These are phyloP conservation scores for Paradendryphiella salina DNA, from an alignment of 2,329 filamentous ascomycete species.

Conservation along the genomic window DNA sequence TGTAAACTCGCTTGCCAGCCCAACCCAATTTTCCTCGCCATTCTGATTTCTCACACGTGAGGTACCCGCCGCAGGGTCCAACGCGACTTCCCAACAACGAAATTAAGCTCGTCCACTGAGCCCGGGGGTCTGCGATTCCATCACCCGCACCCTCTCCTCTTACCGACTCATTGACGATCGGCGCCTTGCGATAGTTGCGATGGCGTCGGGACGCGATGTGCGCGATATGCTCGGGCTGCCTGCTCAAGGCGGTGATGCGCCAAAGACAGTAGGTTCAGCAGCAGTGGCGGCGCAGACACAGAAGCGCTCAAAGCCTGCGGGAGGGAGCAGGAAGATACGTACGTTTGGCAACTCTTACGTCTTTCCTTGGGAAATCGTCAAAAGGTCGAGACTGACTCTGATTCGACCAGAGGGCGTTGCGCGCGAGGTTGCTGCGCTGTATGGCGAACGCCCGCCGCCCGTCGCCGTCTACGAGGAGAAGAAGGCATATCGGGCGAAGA, in stretches of 20 bases:
- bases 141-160: conserved; percentile 27
- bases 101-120: conserved; percentile 23
- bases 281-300: conserved; percentile 50
- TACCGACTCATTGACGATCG: conserved; percentile 25
- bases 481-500: conserved; percentile 46
- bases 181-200: conserved; percentile 28
- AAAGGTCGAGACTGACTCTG: conserved; percentile 29
- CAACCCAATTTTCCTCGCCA: conserved; percentile 6
- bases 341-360: conserved; percentile 31
- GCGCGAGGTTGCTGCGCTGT: conserved; percentile 48
- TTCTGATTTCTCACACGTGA: conserved; percentile 14
- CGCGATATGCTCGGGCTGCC: conserved; percentile 86
- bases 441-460: conserved; percentile 48
- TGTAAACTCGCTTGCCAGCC: neutral
- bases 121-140: conserved; percentile 34
- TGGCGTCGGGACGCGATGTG: conserved; percentile 62
- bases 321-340: conserved; percentile 60
- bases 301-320: conserved; percentile 72
- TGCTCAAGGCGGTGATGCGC: conserved; percentile 52
- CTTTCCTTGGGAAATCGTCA: conserved; percentile 24
- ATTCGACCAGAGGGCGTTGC: conserved; percentile 44
- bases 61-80: conserved; percentile 15
- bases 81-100: conserved; percentile 18
- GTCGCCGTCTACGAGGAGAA: conserved; percentile 48
- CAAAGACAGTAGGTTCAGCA: conserved; percentile 37